Evolutionary conservation across 345 rosid species (phyloP).

Genomic region (Turnera subulata): DNA sequence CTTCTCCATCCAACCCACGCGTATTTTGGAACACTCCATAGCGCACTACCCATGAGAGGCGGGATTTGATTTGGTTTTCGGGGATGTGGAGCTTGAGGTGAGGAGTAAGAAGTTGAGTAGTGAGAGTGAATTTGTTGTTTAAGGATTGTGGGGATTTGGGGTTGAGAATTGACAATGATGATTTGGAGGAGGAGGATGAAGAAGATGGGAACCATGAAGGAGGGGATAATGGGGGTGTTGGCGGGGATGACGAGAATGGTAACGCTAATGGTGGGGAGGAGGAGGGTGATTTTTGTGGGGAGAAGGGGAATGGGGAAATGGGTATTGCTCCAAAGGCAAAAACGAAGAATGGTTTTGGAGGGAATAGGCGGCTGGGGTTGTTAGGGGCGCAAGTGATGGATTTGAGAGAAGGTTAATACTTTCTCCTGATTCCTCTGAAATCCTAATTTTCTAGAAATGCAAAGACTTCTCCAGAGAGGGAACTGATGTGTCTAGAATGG

Average conservation of each 20-base stretch:
- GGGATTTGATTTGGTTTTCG: no score
- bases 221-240: conserved; percentile 29
- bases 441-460: conserved; percentile 32
- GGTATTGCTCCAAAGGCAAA: conserved; percentile 24
- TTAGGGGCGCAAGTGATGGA: conserved; percentile 48
- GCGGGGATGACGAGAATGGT: conserved; percentile 15
- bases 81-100: conserved; percentile 67
- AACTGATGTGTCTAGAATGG: conserved; percentile 42
- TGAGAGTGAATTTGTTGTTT: conserved; percentile 36
- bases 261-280: conserved; percentile 16
- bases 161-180: conserved; percentile 48
- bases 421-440: no score
- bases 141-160: conserved; percentile 38
- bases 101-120: conserved; percentile 42
- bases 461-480: conserved; percentile 54
- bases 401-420: no score
- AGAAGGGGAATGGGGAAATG: conserved; percentile 27
- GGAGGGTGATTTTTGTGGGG: conserved; percentile 35
- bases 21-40: no score
- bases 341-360: conserved; percentile 27
- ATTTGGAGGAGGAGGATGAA: conserved; percentile 46
- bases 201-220: conserved; percentile 35
- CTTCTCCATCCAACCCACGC: no score
- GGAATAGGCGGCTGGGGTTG: conserved; percentile 41
- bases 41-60: no score